Evolutionary conservation across 768 basidiomycete species (phyloP), one percentile per base, ranked within the genome.

Genomic region (Lactifluus subvellereus): DNA sequence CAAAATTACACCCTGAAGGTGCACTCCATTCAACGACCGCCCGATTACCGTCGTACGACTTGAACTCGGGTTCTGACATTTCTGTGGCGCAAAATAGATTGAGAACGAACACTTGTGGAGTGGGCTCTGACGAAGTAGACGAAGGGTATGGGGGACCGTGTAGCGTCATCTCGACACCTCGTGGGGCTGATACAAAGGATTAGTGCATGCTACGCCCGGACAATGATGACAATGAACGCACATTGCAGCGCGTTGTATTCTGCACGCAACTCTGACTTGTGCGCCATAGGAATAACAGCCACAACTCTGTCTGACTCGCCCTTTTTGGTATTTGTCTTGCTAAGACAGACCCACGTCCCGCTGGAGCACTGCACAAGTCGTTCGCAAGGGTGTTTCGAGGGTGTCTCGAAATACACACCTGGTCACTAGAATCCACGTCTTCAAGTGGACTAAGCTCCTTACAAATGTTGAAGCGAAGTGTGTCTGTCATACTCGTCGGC

Each of bases 301-400:
- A 84, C 77, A 69, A 94, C 73, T 55, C 89, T 81, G 66, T 89
- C 86, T 2, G 76, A 59, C 45, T 77, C 72, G 22, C 76, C 79
- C 1, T 71, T 67, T 73, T 88, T 91, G 67, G 76, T 68, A 69
- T 92, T 91, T 38, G 78, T 80, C 68, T 81, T 82, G 4, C 83
- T 87, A 35, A 92, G 76, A 74, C 93, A 95, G 54, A 84, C 88
- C 68, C 86, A 79, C 53, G 89, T 89, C 27, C 84, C 88, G 22
- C 71, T 58, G 20, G 80, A 72, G 75, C 91, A 94, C 91, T 94
- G 68, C 37, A 27, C 30, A 11, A 32, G 45, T 37, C 27, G 22
- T 64, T 8, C 6, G 37, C 37, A 56, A 55, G 48, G 18, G 40
- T 4, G 4, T 10, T 43, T 3, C 16, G 16, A 48, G 33, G 33